Percentiles rank a stretch among this genome's conserved stretches.
phyloP scores from a whole-genome alignment of 768 basidiomycete species.

The Pleurotus djamor region DNA sequence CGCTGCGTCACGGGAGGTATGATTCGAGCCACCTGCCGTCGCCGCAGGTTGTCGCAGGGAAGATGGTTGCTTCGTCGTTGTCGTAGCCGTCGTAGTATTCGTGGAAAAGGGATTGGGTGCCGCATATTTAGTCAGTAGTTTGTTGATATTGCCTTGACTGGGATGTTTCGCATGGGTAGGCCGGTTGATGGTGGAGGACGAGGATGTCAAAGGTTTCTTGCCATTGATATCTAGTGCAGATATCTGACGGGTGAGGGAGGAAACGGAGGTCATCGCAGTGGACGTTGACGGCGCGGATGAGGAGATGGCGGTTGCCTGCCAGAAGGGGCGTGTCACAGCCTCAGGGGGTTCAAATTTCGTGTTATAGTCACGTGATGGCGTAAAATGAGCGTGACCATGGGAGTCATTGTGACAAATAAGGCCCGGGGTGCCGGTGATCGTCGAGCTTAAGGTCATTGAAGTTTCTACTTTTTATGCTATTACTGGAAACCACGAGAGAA shows the following conservation, averaged over 20 bases:
- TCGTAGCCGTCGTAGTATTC: conserved; percentile 11
- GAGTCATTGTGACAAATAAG: background rate
- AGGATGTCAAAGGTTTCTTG: conserved; percentile 35
- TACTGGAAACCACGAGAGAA: background rate
- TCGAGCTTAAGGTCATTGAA: background rate
- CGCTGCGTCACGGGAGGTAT: conserved; percentile 16
- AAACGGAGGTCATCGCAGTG: conserved; percentile 39
- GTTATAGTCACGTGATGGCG: background rate
- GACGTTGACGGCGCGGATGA: background rate
- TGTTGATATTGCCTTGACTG: conserved; percentile 61
- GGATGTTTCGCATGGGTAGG: conserved; percentile 49
- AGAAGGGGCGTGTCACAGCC: background rate
- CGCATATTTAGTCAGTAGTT: conserved; percentile 73
- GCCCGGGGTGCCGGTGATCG: no score
- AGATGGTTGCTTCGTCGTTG: conserved; percentile 28
- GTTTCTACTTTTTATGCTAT: conserved; percentile 5
- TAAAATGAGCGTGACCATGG: background rate
- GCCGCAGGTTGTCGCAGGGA: conserved; percentile 39
- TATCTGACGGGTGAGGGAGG: conserved; percentile 66
- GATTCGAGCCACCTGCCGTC: conserved; percentile 9
- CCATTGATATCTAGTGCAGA: conserved; percentile 66
- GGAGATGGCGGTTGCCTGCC: background rate
- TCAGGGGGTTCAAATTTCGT: conserved; percentile 1
- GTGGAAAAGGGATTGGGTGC: conserved; percentile 52
- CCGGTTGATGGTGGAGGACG: conserved; percentile 23